Base-by-base conservation (phyloP, 2,329 filamentous ascomycete genomes). In the Aureobasidium sp. region DNA sequence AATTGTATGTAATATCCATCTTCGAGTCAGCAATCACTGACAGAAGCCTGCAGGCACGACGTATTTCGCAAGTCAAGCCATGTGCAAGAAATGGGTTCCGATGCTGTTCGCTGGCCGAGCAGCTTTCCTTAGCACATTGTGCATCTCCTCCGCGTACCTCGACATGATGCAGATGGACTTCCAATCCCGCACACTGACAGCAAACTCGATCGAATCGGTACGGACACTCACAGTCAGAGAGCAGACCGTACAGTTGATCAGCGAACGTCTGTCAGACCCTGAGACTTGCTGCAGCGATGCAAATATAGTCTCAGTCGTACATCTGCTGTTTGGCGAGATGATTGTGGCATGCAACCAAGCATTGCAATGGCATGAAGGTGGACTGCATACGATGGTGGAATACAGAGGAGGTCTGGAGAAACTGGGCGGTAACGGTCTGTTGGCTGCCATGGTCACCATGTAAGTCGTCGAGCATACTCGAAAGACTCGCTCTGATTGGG, bases 291-390 rank as follows among this genome's bases (percentile, higher is more conserved):
- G 62, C n/a, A 64, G 62, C 25, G 71, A 73, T 49, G 64, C 64
- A 8, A 72, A 70, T 7, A 66, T 73, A 14, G 66, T 72, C 10
- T 65, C 71, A n/a, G 69, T 73, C 5, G 49, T 73, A 21, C 70
- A 73, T 8, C 55, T 72, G 0, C 57, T 73, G 1, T 67, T 67
- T 48, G 67, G 67, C 10, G 70, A 72, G 61, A 68, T 72, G 50
- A 70, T 71, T 59, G 66, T 68, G 3, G 68, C 68, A 39, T 65
- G 70, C 45, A 63, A 66, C n/a, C 49, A 39, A 2, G 64, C 64
- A 37, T 64, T 71, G 62, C 57, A 59, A 7, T 62, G 67, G 16
- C 71, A 73, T 57, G 66, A 68, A 42, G 50, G 64, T 21, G 70
- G 69, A 21, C 63, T 73, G 1, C 66, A 68, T 47, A 62, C 66